Conservation (phyloP, 164 flowering plant genomes). For the Nelumbo lutea region DNA sequence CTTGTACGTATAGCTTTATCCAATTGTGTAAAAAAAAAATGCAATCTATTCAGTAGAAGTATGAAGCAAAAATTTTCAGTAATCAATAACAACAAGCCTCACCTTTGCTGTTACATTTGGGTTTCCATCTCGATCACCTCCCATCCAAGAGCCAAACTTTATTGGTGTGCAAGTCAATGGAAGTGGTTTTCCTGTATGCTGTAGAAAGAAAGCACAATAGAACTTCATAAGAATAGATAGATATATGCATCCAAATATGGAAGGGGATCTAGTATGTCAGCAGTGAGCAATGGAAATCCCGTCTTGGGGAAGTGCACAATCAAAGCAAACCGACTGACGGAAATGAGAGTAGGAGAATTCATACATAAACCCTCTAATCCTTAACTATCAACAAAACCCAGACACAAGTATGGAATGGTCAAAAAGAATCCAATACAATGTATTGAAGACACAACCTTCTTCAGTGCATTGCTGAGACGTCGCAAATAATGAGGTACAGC, state of each 20-base stretch:
- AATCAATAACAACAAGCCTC: constrained; percentile 11
- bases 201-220: constrained; percentile 10
- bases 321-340: background rate
- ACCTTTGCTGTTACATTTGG: constrained; percentile 95
- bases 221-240: constrained; percentile 7
- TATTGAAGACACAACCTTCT: constrained; percentile 48
- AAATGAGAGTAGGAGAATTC: background rate
- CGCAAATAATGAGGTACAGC: constrained; percentile 92
- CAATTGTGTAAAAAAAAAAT: background rate
- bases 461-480: constrained; percentile 87
- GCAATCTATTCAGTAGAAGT: background rate
- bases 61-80: background rate
- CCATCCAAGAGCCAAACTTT: constrained; percentile 99
- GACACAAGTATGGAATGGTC: background rate
- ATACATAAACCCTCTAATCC: background rate
- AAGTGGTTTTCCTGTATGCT: constrained; percentile 91
- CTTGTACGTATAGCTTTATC: background rate
- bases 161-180: constrained; percentile 90
- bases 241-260: background rate
- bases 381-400: background rate
- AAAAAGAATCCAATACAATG: background rate
- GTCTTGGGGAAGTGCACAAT: background rate
- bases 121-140: constrained; percentile 99
- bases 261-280: background rate
- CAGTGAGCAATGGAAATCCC: background rate